Conservation (phyloP, 495 filamentous ascomycete genomes). For the Letharia columbiana region DNA sequence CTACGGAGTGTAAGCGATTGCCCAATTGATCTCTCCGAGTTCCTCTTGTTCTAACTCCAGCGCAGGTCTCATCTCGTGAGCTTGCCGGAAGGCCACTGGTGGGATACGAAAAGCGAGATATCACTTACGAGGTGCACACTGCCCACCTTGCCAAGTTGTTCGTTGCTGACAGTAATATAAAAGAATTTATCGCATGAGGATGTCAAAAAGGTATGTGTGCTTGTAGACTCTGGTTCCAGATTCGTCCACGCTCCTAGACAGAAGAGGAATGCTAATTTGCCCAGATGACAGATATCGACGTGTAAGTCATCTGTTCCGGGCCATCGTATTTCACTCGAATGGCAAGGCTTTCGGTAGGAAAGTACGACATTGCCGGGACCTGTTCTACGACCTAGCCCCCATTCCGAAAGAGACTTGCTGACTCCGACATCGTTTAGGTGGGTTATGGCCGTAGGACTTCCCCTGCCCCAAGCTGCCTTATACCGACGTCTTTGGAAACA, state of each 20-base stretch:
- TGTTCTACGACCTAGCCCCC: background rate
- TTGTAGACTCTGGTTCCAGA: background rate
- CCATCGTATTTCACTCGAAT: background rate
- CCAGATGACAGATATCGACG: constrained; percentile 85
- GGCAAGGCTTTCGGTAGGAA: too few relatives aligned
- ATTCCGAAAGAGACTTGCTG: background rate
- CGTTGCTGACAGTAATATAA: background rate
- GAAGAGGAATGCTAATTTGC: background rate
- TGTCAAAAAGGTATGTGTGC: constrained; percentile 47
- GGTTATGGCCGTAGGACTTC: constrained; percentile 64
- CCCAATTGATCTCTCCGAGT: too few relatives aligned
- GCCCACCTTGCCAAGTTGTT: background rate
- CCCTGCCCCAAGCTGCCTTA: background rate
- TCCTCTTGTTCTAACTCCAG: background rate
- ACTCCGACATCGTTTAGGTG: constrained; percentile 40
- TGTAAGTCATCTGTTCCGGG: background rate
- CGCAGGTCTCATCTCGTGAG: constrained; percentile 79
- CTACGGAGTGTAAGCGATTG: constrained; percentile 49
- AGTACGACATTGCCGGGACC: background rate
- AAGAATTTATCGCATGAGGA: constrained; percentile 76
- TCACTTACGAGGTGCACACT: constrained; percentile 60
- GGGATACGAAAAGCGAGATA: constrained; percentile 87
- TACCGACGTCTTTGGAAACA: background rate
- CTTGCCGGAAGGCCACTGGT: constrained; percentile 82
- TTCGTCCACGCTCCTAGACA: background rate